Evolutionary conservation across 2,329 filamentous ascomycete species (phyloP).

Genomic region (Talaromyces sp.): DNA sequence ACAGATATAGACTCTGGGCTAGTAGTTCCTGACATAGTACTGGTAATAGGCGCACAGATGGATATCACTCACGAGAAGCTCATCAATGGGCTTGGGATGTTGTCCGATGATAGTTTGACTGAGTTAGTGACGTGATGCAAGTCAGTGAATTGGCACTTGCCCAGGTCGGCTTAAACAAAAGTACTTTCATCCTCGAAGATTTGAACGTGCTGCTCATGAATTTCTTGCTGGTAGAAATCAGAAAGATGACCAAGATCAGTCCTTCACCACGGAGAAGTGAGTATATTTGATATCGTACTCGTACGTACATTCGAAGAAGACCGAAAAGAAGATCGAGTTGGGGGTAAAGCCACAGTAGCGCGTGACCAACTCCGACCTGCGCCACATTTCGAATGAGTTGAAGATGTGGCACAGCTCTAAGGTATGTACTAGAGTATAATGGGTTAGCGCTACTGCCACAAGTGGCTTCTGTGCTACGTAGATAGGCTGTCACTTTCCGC

Average conservation of each 20-base stretch:
- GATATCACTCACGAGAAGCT: not conserved
- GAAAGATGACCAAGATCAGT: not conserved
- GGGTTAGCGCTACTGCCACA: not conserved
- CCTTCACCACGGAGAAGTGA: not conserved
- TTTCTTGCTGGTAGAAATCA: not conserved
- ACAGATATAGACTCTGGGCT: no score
- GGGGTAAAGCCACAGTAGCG: not conserved
- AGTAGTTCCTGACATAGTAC: not conserved
- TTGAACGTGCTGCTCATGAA: not conserved
- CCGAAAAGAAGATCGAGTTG: not conserved
- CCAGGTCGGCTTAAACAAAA: not conserved
- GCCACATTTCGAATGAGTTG: not conserved
- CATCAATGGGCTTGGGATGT: not conserved
- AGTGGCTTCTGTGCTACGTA: constrained; percentile 1
- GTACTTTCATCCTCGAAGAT: not conserved
- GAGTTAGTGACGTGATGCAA: not conserved
- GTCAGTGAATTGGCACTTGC: not conserved
- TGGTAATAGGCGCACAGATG: not conserved
- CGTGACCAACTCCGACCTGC: not conserved
- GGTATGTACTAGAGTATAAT: not conserved
- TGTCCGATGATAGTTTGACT: not conserved
- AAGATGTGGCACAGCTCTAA: not conserved
- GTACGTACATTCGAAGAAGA: not conserved
- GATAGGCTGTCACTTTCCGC: constrained; percentile 9
- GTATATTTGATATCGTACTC: not conserved